Base-by-base conservation (phyloP, 805 yeast species). In the Blastobotrys parvus region DNA sequence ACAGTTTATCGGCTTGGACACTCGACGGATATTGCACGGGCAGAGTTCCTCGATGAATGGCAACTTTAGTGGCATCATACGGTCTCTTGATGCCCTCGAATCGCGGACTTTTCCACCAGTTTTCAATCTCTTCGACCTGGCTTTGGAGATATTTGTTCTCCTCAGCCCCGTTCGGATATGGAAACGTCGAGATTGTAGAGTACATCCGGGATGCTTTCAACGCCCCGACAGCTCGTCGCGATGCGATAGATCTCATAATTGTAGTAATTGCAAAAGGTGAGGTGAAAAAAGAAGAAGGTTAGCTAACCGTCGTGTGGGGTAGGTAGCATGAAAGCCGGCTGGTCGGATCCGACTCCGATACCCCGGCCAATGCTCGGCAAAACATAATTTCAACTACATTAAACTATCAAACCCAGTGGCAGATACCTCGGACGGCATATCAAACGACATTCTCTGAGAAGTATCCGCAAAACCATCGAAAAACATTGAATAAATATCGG, bases 101-200 rank as follows among this genome's bases (percentile, higher is more conserved):
- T 22, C 83, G 64, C 3, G 69, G 68, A 10, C 67, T 47, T 0
- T 58, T 47, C 71, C 79, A 76, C 78, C 80, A 75, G n/a, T 62
- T 49, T 35, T 68, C 63, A 37, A 74, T 67, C 36, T 57, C 55
- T 11, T 55, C 52, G 4, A 63, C 53, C 45, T 71, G 69, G 16
- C 54, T 42, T n/a, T 50, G 42, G 19, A 70, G 47, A 45, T 43
- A 61, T 13, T 50, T 47, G 18, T 43, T 42, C 45, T 65, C 65
- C 17, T 66, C 67, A 16, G 50, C 47, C 21, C 39, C 44, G 8
- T 60, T 45, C 13, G 71, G 70, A 42, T 61, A 61, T 3, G 72
- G 71, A 46, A 62, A 61, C 43, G 44, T 47, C 22, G 61, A 58
- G n/a, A 57, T 41, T 19, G 55, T 54, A 7, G 48, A 60, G 25